Base-by-base conservation (phyloP, 2,329 filamentous ascomycete species). In the Nectriaceae sp. region DNA sequence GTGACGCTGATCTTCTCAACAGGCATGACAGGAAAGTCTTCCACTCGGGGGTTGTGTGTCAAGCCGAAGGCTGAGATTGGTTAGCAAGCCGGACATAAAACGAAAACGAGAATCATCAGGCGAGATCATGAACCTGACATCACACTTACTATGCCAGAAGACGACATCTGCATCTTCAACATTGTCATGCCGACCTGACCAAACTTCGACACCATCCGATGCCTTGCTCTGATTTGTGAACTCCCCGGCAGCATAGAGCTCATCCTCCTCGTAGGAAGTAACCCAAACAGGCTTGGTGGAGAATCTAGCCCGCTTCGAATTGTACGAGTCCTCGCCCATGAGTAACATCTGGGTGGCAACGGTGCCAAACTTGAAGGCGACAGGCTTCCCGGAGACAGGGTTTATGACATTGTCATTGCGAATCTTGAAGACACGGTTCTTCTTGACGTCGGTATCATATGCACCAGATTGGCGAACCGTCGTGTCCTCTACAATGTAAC, bases 61-160 rank as follows among this genome's bases (percentile, higher is more conserved):
- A 95, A 76, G 29, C 90, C 90, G 62, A 95, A 96, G 0, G 89
- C n/a, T n/a, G n/a, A n/a, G n/a, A n/a, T n/a, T n/a, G n/a, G n/a
- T n/a, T n/a, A n/a, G n/a, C n/a, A n/a, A n/a, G n/a, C n/a, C n/a
- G n/a, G n/a, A n/a, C n/a, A n/a, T n/a, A n/a, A n/a, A n/a, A n/a
- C n/a, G n/a, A n/a, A n/a, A n/a, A n/a, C n/a, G n/a, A n/a, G n/a
- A n/a, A n/a, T n/a, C n/a, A n/a, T n/a, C n/a, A n/a, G n/a, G n/a
- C n/a, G n/a, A n/a, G n/a, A n/a, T n/a, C n/a, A n/a, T n/a, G n/a
- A n/a, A n/a, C n/a, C n/a, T n/a, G n/a, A n/a, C n/a, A n/a, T n/a
- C n/a, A n/a, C n/a, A n/a, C n/a, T n/a, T n/a, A n/a, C n/a, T 94
- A 71, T 95, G 90, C 90, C 90, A 96, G 13, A 95, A 79, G 2